phyloP scores from a whole-genome alignment of 2,329 filamentous ascomycete genomes.

The Eutypa lata region DNA sequence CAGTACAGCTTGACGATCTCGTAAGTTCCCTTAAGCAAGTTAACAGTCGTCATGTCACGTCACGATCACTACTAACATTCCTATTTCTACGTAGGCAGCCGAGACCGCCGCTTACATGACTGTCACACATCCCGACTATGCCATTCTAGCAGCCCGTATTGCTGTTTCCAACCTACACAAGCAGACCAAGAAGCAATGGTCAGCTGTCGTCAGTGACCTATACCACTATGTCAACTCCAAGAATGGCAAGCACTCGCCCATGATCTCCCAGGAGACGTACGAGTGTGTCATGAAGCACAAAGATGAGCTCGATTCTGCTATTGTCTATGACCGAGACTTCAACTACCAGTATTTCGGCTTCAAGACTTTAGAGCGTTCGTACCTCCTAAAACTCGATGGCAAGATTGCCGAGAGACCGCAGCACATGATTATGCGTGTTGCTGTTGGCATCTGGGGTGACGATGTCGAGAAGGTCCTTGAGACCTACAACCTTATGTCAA shows the following conservation, averaged over 20 bases:
- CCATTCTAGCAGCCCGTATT: constrained; percentile 95
- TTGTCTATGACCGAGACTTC: constrained; percentile 98
- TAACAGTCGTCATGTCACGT: constrained; percentile 2
- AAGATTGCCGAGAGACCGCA: constrained; percentile 97
- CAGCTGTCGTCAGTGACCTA: constrained; percentile 87
- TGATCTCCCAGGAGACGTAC: constrained; percentile 91
- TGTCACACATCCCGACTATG: constrained; percentile 97
- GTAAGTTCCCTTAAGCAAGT: constrained; percentile 51
- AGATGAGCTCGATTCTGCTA: constrained; percentile 96
- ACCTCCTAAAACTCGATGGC: constrained; percentile 90
- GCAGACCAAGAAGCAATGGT: constrained; percentile 99
- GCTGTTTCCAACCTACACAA: constrained; percentile 99
- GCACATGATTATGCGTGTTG: constrained; percentile 99
- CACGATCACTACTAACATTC: constrained; percentile 13
- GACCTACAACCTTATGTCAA: constrained; percentile 99
- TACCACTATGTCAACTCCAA: constrained; percentile 96
- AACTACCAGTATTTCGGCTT: constrained; percentile 99
- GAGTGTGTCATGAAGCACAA: constrained; percentile 93
- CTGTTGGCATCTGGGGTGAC: constrained; percentile 94
- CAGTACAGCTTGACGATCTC: constrained; percentile 92
- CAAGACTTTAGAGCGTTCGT: constrained; percentile 98
- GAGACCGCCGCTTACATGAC: constrained; percentile 99
- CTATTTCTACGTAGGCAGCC: constrained; percentile 64
- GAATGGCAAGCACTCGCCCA: constrained; percentile 78
- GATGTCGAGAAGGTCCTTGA: constrained; percentile 92